Evolutionary conservation across 352 stramenopile species (phyloP), one percentile per base, ranked within the genome.

Genomic region (Globisporangium cederbergense): DNA sequence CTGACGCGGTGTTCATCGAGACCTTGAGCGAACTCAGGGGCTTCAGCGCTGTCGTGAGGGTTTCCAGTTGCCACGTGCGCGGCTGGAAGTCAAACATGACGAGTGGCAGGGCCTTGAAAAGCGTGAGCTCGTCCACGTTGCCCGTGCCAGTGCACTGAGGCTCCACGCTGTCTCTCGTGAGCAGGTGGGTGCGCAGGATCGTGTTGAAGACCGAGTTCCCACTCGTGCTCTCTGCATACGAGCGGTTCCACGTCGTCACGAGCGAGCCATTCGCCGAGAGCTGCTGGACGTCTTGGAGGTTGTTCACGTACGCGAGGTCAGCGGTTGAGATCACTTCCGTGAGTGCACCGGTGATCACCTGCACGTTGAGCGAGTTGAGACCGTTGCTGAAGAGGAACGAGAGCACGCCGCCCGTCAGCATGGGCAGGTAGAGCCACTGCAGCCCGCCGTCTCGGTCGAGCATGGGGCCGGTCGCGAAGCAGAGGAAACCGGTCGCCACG

Each of bases 11-110:
- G 4, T 5, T 25, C 34, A 71, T 55, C 2, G 8, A 4, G 47
- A 66, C 62, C 34, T 58, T 59, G 30, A 68, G 53, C 18, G 47
- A 50, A 16, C 36, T 20, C 0, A 18, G 30, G 4, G 68, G 68
- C 2, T 9, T 14, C 3, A 59, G 1, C 1, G 47, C 64, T 1
- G 11, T 34, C n/a, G 34, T 2, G 4, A 71, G 30, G 4, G 28
- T 42, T 4, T 65, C 42, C 3, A 45, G 0, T 0, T 74, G 68
- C 59, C 64, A 74, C 38, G 45, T 2, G 16, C 43, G 59, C 2
- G 58, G 65, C 14, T 18, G 25, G 32, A 71, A 74, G 7, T 43
- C 68, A 18, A 74, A 74, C 30, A 30, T 34, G 7, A 65, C 62
- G 32, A 32, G 7, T 1, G 54, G 46, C 30, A 51, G 9, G 18